Evolutionary conservation across 2,329 filamentous ascomycete genomes (phyloP).

Genomic region (Cladorrhinum sp.): DNA sequence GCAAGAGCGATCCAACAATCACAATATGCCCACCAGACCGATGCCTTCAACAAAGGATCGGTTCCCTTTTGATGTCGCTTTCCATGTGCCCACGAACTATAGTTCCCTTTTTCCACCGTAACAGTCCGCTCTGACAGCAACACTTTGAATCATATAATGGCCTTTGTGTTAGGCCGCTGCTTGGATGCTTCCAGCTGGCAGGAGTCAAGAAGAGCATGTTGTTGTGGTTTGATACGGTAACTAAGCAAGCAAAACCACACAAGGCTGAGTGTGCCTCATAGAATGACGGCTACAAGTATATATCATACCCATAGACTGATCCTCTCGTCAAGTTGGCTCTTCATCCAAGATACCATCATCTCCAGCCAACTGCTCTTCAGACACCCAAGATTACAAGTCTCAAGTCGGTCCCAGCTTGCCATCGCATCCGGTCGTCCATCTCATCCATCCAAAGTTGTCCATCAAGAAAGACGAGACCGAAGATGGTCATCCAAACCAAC

Average conservation of each 20-base stretch:
- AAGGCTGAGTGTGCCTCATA: background rate
- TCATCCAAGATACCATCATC: too few relatives aligned
- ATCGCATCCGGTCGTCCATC: background rate
- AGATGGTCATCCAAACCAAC: background rate
- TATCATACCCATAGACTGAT: too few relatives aligned
- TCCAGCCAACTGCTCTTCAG: background rate
- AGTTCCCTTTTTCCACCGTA: background rate
- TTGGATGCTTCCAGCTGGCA: background rate
- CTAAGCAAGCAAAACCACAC: background rate
- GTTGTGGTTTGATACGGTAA: background rate
- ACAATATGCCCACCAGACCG: too few relatives aligned
- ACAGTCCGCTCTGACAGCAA: too few relatives aligned
- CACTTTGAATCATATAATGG: background rate
- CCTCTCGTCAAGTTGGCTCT: too few relatives aligned
- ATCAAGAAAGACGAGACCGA: background rate
- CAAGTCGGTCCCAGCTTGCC: too few relatives aligned
- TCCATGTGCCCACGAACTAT: background rate
- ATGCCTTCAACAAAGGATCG: background rate
- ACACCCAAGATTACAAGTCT: background rate
- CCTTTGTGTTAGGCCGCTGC: background rate
- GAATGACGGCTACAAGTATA: background rate
- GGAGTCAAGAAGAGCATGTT: background rate
- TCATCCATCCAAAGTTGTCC: background rate
- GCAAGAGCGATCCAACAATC: too few relatives aligned
- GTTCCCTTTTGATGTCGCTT: background rate